These are phyloP conservation scores for Colletotrichum endophyticum DNA, from an alignment of 2,329 filamentous ascomycete species.

Conservation along the genomic window DNA sequence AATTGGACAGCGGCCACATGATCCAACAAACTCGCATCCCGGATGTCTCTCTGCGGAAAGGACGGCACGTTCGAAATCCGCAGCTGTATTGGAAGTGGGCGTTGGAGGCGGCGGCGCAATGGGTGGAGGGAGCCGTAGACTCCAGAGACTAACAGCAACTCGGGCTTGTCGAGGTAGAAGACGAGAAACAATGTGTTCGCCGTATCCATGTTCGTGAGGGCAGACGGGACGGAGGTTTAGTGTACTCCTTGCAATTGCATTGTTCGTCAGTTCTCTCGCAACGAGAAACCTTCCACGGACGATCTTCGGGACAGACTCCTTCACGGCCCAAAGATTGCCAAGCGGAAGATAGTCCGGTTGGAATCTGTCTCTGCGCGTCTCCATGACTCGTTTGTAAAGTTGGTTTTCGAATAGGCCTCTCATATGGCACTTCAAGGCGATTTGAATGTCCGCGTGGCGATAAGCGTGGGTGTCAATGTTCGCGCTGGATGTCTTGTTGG, in stretches of 20 bases:
- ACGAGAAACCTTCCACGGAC: not conserved
- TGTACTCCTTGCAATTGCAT: not conserved
- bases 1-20: not conserved
- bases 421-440: not conserved
- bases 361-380: not conserved
- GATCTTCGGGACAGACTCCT: not conserved
- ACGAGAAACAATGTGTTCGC: no score
- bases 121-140: not conserved
- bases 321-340: not conserved
- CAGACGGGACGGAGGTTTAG: not conserved
- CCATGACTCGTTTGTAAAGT: not conserved
- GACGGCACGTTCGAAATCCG: rapidly evolving
- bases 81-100: not conserved
- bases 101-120: not conserved
- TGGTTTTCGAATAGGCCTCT: not conserved
- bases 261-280: not conserved
- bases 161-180: no score
- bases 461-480: rapidly evolving
- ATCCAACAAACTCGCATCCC: not conserved
- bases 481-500: rapidly evolving
- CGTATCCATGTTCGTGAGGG: not conserved
- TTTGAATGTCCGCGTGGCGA: not conserved
- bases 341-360: not conserved
- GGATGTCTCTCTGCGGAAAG: not conserved
- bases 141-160: no score